A percentile compares a stretch with the other conserved stretches of the same genome.
phyloP scores from a whole-genome alignment of 192 early-diverging fungal genomes.

The Linnemannia schmuckeri region DNA sequence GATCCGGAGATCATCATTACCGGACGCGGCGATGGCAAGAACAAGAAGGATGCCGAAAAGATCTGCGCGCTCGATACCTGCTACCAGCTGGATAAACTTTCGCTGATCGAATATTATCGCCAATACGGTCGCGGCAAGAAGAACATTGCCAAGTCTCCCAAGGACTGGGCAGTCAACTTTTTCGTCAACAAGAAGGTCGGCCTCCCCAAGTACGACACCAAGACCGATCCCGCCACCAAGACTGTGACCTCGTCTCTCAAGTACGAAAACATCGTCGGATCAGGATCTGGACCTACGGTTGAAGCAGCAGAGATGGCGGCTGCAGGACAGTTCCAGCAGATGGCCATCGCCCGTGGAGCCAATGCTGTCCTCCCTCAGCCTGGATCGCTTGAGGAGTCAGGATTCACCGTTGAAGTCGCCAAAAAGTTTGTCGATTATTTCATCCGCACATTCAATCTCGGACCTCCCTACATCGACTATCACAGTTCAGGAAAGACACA shows the following conservation, averaged over 20 bases:
- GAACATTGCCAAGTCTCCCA: conserved; percentile 45
- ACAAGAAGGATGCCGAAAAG: conserved; percentile 61
- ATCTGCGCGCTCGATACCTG: conserved; percentile 51
- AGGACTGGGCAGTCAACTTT: conserved; percentile 55
- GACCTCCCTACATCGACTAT: conserved; percentile 52
- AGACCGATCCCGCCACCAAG: conserved; percentile 28
- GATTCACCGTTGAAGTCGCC: conserved; percentile 46
- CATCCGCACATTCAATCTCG: conserved; percentile 45
- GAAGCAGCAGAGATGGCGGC: conserved; percentile 54
- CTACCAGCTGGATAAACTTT: conserved; percentile 51
- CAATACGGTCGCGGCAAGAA: conserved; percentile 54
- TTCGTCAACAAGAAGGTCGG: conserved; percentile 52
- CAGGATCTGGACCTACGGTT: conserved; percentile 42
- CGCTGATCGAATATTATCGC: conserved; percentile 55
- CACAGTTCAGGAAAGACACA: conserved; percentile 49
- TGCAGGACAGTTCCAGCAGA: conserved; percentile 57
- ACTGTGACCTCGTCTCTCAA: conserved; percentile 35
- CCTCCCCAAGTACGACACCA: conserved; percentile 45
- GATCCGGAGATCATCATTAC: conserved; percentile 44
- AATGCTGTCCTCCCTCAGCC: conserved; percentile 31
- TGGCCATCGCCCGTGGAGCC: conserved; percentile 50
- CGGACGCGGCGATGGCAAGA: conserved; percentile 54
- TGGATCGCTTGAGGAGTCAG: conserved; percentile 41
- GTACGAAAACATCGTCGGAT: conserved; percentile 53
- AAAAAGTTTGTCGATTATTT: conserved; percentile 60